Base-by-base conservation (phyloP, 257 asterid genomes). In the Penstemon newberryi region DNA sequence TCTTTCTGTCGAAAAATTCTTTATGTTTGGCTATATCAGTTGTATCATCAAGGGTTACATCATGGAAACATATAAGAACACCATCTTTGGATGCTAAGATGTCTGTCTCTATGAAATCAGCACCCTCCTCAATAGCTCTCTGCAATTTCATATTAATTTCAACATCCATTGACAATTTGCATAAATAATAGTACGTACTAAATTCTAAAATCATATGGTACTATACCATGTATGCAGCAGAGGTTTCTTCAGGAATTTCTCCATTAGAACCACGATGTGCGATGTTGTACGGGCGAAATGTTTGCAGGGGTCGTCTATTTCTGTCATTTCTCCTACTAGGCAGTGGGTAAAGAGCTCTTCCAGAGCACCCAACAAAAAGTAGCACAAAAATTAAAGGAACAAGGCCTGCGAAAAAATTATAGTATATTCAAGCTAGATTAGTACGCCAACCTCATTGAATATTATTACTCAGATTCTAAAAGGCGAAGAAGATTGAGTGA, bases 211-310 rank as follows among this genome's bases (percentile, higher is more conserved):
- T 19, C 6, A 25, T 19, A 8, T 7, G 41, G 12, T 33, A 5
- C 8, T 41, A 39, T 84, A 91, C 99, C 93, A 79, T 79, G 78
- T 94, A 94, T 59, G 96, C 96, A 53, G 85, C 85, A 53, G 90
- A 74, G 39, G 99, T 87, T 82, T 89, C 99, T 80, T 94, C 99
- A 62, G 99, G 99, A 70, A 91, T 63, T 83, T 94, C 99, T 71
- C 97, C 99, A 82, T 89, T 89, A 9, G 97, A 86, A 70, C 99
- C 99, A 78, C 99, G 93, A 74, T 91, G 99, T 8, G 99, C 99
- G 59, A 94, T 69, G 86, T 94, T 94, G 72, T 78, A 91, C 1
- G 99, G 84, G 59, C 99, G 96, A 73, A 89, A 89, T 5, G 96
- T 86, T 67, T 94, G 99, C 52, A 94, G 73, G 8, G 96, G 93